Percentiles rank a stretch among this genome's conserved stretches.
Conservation (phyloP, 495 filamentous ascomycete species). For the Aspergillus carlsbadensis region DNA sequence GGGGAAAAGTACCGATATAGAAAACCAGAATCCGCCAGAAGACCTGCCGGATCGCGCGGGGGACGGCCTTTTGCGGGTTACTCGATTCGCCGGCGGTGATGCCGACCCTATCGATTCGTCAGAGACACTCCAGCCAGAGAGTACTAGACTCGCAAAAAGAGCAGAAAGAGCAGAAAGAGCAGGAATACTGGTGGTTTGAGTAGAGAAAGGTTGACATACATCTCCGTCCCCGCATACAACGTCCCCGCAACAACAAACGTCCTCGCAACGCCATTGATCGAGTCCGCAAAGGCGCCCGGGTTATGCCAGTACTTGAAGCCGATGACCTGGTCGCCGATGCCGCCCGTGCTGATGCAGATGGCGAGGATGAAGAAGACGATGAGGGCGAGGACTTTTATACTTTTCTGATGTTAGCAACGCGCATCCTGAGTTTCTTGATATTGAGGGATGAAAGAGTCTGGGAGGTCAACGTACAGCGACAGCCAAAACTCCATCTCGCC, state of each 20-base stretch:
- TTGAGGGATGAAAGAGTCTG: no score
- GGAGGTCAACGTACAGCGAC: slow-evolving; percentile 36
- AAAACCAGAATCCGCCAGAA: slow-evolving; percentile 71
- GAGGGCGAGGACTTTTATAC: slow-evolving; percentile 59
- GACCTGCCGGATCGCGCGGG: slow-evolving; percentile 65
- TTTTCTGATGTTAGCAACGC: no score
- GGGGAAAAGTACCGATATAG: slow-evolving; percentile 56
- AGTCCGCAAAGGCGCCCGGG: slow-evolving; percentile 61
- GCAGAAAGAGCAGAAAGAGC: no score
- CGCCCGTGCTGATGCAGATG: slow-evolving; percentile 61
- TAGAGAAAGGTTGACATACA: slow-evolving; percentile 30
- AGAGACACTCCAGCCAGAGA: no score
- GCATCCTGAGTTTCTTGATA: no score
- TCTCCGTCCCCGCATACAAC: slow-evolving; percentile 68
- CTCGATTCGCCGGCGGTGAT: slow-evolving; percentile 69
- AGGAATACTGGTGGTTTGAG: no score
- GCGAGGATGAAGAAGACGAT: slow-evolving; percentile 60
- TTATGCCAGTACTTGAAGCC: slow-evolving; percentile 64
- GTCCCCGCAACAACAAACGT: slow-evolving; percentile 65
- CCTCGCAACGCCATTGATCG: slow-evolving; percentile 58
- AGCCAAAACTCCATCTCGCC: slow-evolving; percentile 66
- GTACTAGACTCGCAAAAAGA: no score
- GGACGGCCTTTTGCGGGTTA: slow-evolving; percentile 63
- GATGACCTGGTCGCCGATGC: slow-evolving; percentile 50
- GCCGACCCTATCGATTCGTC: slow-evolving; percentile 43